A percentile compares a stretch with the other conserved stretches of the same genome.
phyloP scores from a whole-genome alignment of 495 filamentous ascomycete genomes.

The Xylaria venustula region DNA sequence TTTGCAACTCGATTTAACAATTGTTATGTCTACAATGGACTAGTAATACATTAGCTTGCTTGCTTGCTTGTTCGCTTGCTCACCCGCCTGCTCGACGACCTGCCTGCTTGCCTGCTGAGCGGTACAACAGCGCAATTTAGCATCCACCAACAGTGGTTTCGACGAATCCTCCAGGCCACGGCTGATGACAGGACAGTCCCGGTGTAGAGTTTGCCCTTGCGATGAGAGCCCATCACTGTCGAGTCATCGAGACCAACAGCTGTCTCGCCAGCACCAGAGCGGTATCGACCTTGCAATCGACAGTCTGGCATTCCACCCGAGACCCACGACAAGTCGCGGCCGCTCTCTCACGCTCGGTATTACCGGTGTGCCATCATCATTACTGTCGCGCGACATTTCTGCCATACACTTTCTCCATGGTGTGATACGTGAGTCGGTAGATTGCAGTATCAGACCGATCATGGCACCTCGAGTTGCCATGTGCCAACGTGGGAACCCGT shows the following conservation, averaged over 20 bases:
- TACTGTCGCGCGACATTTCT: background rate
- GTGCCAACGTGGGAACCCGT: constrained; percentile 5
- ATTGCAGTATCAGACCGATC: constrained; percentile 7
- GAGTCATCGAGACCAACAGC: background rate
- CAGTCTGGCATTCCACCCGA: background rate
- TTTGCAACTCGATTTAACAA: too few species aligned
- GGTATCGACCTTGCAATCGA: background rate
- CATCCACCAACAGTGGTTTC: background rate
- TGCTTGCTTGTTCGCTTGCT: too few species aligned
- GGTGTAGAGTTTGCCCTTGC: background rate
- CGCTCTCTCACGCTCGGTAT: background rate
- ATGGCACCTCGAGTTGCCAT: background rate
- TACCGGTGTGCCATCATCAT: background rate
- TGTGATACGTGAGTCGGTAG: background rate
- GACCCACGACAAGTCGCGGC: constrained; percentile 1
- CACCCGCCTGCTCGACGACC: background rate
- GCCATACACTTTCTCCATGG: background rate
- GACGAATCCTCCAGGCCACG: background rate
- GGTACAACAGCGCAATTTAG: background rate
- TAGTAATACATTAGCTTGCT: background rate
- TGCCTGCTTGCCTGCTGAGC: background rate
- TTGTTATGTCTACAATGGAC: background rate
- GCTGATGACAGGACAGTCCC: constrained; percentile 1
- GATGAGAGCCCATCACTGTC: background rate
- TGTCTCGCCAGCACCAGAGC: background rate